A percentile compares a stretch with the other conserved stretches of the same genome.
Evolutionary conservation across 345 rosid species (phyloP).

Genomic region (Bruguiera gymnorhiza): DNA sequence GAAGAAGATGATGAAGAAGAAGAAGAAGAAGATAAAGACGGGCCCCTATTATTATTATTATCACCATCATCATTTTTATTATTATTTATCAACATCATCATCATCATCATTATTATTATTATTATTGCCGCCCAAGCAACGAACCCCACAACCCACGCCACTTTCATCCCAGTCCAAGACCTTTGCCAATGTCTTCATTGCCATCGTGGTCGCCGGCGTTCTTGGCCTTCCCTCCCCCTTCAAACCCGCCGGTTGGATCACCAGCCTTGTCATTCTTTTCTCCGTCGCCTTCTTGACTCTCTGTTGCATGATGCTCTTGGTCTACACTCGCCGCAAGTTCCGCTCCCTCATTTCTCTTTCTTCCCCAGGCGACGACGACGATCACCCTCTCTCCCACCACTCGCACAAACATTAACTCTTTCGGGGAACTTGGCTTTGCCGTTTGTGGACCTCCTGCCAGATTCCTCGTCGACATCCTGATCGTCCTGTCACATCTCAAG

Average conservation of each 20-base stretch:
- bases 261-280: slow-evolving; percentile 59
- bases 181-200: slow-evolving; percentile 84
- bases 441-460: slow-evolving; percentile 74
- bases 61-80: too few relatives aligned
- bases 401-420: slow-evolving; percentile 49
- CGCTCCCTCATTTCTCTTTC: too few relatives aligned
- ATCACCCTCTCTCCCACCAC: slow-evolving; percentile 42
- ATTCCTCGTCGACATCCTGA: slow-evolving; percentile 58
- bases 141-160: slow-evolving; percentile 16
- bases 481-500: slow-evolving; percentile 70
- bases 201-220: slow-evolving; percentile 85
- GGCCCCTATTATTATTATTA: slow-evolving; percentile 31
- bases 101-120: slow-evolving; percentile 33
- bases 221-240: slow-evolving; percentile 85
- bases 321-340: slow-evolving; percentile 57
- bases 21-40: slow-evolving; percentile 34
- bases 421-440: slow-evolving; percentile 76
- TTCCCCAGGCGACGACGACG: too few relatives aligned
- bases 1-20: too few relatives aligned
- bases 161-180: slow-evolving; percentile 70
- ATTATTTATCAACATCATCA: too few relatives aligned
- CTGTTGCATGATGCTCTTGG: slow-evolving; percentile 80
- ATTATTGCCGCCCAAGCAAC: neutral
- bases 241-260: slow-evolving; percentile 85
- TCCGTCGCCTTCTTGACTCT: slow-evolving; percentile 53